Evolutionary conservation across 768 basidiomycete species (phyloP).

Genomic region (Phanerochaete sordida): DNA sequence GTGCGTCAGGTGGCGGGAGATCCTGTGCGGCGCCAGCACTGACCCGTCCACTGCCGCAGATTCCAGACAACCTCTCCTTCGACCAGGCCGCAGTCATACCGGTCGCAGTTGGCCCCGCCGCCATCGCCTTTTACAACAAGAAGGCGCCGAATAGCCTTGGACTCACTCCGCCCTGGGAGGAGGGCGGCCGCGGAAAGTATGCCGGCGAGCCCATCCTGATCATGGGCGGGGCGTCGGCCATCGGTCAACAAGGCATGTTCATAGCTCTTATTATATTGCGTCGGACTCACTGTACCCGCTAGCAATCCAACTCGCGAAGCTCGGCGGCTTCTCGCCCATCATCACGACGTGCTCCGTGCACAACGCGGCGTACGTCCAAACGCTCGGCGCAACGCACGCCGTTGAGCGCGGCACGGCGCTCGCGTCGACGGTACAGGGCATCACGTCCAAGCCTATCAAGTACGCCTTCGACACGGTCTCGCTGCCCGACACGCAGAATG

Average conservation of each 20-base stretch:
- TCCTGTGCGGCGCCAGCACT: no score
- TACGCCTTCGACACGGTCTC: constrained; percentile 23
- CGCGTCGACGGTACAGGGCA: constrained; percentile 14
- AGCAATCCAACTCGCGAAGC: constrained; percentile 5
- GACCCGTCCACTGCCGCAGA: no score
- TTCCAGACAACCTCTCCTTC: constrained; percentile 18
- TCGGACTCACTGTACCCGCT: not conserved
- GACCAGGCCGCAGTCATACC: constrained; percentile 29
- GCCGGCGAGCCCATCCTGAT: constrained; percentile 32
- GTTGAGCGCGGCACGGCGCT: constrained; percentile 17
- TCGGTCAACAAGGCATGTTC: constrained; percentile 41
- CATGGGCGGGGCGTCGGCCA: constrained; percentile 33
- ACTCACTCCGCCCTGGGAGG: constrained; percentile 3
- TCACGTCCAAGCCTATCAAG: constrained; percentile 22
- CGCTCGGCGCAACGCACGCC: constrained; percentile 29
- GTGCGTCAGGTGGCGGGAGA: not conserved
- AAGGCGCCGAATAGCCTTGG: constrained; percentile 1
- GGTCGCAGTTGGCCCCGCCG: constrained; percentile 24
- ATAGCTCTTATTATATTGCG: no score
- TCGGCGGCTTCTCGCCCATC: constrained; percentile 10
- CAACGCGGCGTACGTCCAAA: constrained; percentile 20
- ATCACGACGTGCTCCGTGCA: constrained; percentile 26
- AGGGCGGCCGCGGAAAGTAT: constrained; percentile 20
- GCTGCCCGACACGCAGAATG: constrained; percentile 18
- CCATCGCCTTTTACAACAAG: constrained; percentile 13